Evolutionary conservation across 1,284 basidiomycete species (phyloP).

Genomic region (Naganishia albida): DNA sequence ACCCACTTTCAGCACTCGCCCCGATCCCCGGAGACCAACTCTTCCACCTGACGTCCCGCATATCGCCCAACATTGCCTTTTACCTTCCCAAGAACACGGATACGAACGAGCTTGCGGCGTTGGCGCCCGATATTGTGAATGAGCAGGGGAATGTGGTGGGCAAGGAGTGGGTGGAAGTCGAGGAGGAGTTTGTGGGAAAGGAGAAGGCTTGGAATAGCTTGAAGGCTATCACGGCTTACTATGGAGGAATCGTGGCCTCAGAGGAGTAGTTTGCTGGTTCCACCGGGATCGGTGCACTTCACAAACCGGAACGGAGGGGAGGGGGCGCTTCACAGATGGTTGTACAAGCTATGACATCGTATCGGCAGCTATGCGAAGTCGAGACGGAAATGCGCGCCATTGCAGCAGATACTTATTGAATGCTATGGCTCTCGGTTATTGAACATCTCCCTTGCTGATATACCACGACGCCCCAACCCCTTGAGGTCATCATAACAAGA

Average conservation of each 20-base stretch:
- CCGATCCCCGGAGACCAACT: conserved; percentile 81
- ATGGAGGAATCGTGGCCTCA: conserved; percentile 51
- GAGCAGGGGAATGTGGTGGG: conserved; percentile 25
- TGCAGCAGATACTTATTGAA: no score
- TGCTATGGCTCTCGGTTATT: no score
- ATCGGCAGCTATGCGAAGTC: no score
- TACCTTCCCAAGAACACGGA: conserved; percentile 84
- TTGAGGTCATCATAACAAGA: no score
- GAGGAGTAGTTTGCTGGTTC: conserved; percentile 4
- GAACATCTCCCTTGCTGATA: no score
- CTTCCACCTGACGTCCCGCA: conserved; percentile 65
- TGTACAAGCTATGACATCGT: no score
- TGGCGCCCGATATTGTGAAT: conserved; percentile 49
- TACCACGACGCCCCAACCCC: no score
- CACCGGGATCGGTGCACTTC: no score
- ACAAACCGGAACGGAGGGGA: no score
- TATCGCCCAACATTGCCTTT: conserved; percentile 81
- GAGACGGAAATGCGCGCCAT: no score
- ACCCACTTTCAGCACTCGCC: conserved; percentile 68
- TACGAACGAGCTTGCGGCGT: conserved; percentile 68
- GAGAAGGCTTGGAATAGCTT: conserved; percentile 38
- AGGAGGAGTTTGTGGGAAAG: conserved; percentile 59
- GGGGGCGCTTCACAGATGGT: no score
- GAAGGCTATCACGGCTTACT: conserved; percentile 60
- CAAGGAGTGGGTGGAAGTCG: conserved; percentile 52